These are phyloP conservation scores for Camellia japonica DNA, from an alignment of 148 eudicot genomes.

Conservation along the genomic window DNA sequence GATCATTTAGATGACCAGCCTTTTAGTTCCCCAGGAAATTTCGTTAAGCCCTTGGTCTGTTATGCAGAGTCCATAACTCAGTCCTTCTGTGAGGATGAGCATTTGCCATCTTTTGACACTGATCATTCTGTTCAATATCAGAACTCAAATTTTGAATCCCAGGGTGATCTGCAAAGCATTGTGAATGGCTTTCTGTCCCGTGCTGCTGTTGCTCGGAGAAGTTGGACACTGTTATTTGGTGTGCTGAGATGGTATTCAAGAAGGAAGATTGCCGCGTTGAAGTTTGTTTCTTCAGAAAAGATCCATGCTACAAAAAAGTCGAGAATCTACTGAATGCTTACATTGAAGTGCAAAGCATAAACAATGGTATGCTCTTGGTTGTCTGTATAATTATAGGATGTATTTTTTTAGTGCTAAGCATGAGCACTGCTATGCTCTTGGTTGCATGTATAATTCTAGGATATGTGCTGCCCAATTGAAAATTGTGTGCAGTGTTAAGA, in stretches of 20 bases:
- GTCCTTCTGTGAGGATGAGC: neutral
- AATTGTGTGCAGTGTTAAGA: neutral
- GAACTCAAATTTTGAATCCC: neutral
- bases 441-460: neutral
- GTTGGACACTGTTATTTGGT: neutral
- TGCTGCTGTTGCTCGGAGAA: neutral
- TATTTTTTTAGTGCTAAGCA: too few species aligned
- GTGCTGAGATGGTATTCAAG: neutral
- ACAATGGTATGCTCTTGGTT: too few species aligned
- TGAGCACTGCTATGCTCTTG: neutral
- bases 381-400: too few species aligned
- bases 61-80: neutral
- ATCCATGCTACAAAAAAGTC: constrained; percentile 3
- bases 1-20: constrained; percentile 22
- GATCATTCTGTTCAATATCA: neutral
- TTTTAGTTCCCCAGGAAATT: neutral
- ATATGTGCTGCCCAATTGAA: neutral
- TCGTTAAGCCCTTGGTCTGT: neutral
- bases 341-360: too few species aligned
- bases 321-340: neutral
- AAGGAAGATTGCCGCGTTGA: neutral
- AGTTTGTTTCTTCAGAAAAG: neutral
- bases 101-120: neutral
- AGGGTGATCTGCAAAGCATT: neutral
- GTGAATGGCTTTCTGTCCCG: neutral